These are phyloP conservation scores for Globisporangium ultimum DNA, from an alignment of 352 stramenopile genomes.

Conservation along the genomic window DNA sequence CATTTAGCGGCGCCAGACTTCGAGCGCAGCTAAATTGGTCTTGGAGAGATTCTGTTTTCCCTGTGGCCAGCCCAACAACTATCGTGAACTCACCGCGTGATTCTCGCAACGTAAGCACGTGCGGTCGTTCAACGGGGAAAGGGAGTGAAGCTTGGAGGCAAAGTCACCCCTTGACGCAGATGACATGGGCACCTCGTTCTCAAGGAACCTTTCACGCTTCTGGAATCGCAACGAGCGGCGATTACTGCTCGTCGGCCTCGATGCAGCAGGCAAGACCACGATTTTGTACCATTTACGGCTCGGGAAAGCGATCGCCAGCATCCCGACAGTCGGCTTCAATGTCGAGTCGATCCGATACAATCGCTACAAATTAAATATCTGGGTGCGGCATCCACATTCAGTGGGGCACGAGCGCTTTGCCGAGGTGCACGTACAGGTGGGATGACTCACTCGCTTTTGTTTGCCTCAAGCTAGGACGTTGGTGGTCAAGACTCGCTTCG, in stretches of 20 bases:
- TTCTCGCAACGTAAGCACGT: not conserved
- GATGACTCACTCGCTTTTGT: not conserved
- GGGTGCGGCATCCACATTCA: conserved; percentile 26
- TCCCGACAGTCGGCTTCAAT: conserved; percentile 83
- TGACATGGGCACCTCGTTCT: conserved; percentile 73
- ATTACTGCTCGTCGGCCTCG: conserved; percentile 71
- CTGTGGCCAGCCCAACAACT: not conserved
- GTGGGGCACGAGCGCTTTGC: not conserved
- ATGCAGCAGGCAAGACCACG: conserved; percentile 77
- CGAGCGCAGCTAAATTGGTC: not conserved
- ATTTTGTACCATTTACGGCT: conserved; percentile 80
- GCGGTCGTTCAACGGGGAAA: not conserved
- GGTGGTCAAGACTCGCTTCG: conserved; percentile 74
- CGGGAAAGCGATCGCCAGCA: conserved; percentile 72
- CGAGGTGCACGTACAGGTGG: too few species aligned
- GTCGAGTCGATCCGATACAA: conserved; percentile 75
- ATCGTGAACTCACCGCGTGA: not conserved
- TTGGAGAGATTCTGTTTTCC: not conserved
- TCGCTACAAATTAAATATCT: conserved; percentile 77
- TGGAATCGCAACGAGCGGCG: conserved; percentile 79
- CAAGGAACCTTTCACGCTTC: conserved; percentile 55
- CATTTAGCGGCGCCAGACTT: not conserved
- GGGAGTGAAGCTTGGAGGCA: not conserved
- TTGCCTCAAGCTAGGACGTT: conserved; percentile 47
- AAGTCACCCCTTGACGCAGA: conserved; percentile 10